Evolutionary conservation across 768 basidiomycete genomes (phyloP).

Genomic region (Mycena rosella): DNA sequence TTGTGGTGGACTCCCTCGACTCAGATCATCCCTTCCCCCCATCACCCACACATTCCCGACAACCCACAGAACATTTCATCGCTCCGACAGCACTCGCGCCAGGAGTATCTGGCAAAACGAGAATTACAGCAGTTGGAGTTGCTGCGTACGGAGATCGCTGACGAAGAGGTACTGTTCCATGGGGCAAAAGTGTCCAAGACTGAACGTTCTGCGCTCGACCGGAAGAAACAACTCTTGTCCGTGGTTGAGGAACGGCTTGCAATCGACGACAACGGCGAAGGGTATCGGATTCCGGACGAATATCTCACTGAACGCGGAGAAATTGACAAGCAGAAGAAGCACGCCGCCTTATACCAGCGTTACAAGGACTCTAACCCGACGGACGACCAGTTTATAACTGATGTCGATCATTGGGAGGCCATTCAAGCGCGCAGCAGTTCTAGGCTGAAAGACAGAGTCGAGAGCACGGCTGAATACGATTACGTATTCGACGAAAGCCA

Average conservation of each 20-base stretch:
- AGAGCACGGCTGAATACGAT: neutral
- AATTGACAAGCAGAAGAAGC: neutral
- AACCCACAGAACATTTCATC: too few species aligned
- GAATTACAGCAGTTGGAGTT: conserved; percentile 6
- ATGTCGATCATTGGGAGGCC: conserved; percentile 1
- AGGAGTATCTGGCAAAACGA: conserved; percentile 8
- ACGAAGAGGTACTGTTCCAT: conserved; percentile 4
- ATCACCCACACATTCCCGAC: too few species aligned
- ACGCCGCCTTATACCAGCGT: neutral
- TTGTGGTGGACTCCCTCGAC: too few species aligned
- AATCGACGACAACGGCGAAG: neutral
- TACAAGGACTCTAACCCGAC: neutral
- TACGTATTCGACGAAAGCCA: conserved; percentile 2
- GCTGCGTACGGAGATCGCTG: conserved; percentile 6
- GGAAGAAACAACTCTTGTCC: neutral
- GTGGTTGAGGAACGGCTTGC: neutral
- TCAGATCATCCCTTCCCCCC: too few species aligned
- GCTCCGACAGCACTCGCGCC: neutral
- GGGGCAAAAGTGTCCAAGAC: neutral
- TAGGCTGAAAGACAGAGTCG: neutral
- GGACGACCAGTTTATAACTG: conserved; percentile 3
- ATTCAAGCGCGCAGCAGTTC: neutral
- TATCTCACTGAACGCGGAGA: neutral
- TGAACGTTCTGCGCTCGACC: neutral
- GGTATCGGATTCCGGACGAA: conserved; percentile 14